Evolutionary conservation across 768 basidiomycete species (phyloP).

Genomic region (Xerocomellus chrysenteron): DNA sequence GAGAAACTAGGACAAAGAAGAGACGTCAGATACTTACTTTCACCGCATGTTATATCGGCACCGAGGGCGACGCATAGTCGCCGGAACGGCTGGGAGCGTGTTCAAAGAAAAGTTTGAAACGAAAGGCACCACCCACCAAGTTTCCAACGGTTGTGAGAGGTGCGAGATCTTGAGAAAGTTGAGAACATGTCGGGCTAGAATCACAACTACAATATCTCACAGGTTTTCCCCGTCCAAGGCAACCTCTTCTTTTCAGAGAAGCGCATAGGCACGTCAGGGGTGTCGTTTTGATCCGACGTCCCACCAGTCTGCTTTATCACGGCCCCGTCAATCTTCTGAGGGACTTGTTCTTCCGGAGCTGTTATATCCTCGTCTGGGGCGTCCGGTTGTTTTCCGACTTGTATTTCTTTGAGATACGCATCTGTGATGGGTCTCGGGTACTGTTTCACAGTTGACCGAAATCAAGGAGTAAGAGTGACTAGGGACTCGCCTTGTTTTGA

Average conservation of each 20-base stretch:
- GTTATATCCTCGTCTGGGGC: neutral
- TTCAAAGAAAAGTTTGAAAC: neutral
- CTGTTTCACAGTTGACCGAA: constrained; percentile 34
- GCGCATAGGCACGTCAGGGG: constrained; percentile 67
- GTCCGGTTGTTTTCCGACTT: constrained; percentile 28
- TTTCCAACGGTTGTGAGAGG: constrained; percentile 97
- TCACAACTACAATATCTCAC: constrained; percentile 40
- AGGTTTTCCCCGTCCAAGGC: constrained; percentile 85
- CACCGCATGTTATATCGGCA: constrained; percentile 93
- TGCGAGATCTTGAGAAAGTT: constrained; percentile 48
- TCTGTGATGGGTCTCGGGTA: constrained; percentile 65
- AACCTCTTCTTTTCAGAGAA: constrained; percentile 84
- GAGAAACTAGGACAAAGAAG: neutral
- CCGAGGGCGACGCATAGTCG: constrained; percentile 84
- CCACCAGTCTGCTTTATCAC: constrained; percentile 38
- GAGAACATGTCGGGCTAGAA: constrained; percentile 28
- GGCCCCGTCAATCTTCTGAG: constrained; percentile 12
- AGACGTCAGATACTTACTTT: constrained; percentile 52
- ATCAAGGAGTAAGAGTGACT: neutral
- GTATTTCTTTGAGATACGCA: constrained; percentile 56
- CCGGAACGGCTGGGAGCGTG: constrained; percentile 73
- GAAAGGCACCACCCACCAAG: constrained; percentile 47
- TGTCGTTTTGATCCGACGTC: constrained; percentile 43
- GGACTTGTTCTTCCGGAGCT: constrained; percentile 16
- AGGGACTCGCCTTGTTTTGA: constrained; percentile 58